A percentile compares a stretch with the other conserved stretches of the same genome.
Conservation (phyloP, 2,329 filamentous ascomycete species). For the Rasamsonia emersonii region DNA sequence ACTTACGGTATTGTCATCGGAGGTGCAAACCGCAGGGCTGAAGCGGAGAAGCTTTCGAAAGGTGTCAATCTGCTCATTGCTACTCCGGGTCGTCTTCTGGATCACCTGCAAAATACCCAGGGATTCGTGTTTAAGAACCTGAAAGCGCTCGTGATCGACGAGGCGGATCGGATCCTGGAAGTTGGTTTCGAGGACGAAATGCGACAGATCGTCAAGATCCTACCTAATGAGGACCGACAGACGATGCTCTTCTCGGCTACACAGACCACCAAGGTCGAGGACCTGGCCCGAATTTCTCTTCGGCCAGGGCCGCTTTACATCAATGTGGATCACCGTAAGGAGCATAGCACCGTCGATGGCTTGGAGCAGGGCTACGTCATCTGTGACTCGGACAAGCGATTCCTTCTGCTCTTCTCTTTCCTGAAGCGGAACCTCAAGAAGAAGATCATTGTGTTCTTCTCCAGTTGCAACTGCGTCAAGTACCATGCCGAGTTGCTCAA, state of each 20-base stretch:
- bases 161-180: slow-evolving; percentile 92
- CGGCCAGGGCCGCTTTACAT: slow-evolving; percentile 88
- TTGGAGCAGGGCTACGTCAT: slow-evolving; percentile 94
- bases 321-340: slow-evolving; percentile 85
- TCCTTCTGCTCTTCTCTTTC: slow-evolving; percentile 89
- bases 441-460: slow-evolving; percentile 97
- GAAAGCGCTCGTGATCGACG: slow-evolving; percentile 86
- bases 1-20: slow-evolving; percentile 96
- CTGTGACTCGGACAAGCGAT: slow-evolving; percentile 87
- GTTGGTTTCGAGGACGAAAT: slow-evolving; percentile 99
- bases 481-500: slow-evolving; percentile 94
- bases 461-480: slow-evolving; percentile 84
- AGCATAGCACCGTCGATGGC: slow-evolving; percentile 85
- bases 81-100: slow-evolving; percentile 78
- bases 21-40: slow-evolving; percentile 80
- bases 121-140: slow-evolving; percentile 88
- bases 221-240: slow-evolving; percentile 78
- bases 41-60: slow-evolving; percentile 88
- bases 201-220: slow-evolving; percentile 88
- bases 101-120: slow-evolving; percentile 88
- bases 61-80: slow-evolving; percentile 92
- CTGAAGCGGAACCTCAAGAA: slow-evolving; percentile 87
- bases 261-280: slow-evolving; percentile 97
- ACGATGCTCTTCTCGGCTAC: slow-evolving; percentile 99
- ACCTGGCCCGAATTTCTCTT: slow-evolving; percentile 87